phyloP scores from a whole-genome alignment of 768 basidiomycete genomes.

The Macrolepiota dolichaula region DNA sequence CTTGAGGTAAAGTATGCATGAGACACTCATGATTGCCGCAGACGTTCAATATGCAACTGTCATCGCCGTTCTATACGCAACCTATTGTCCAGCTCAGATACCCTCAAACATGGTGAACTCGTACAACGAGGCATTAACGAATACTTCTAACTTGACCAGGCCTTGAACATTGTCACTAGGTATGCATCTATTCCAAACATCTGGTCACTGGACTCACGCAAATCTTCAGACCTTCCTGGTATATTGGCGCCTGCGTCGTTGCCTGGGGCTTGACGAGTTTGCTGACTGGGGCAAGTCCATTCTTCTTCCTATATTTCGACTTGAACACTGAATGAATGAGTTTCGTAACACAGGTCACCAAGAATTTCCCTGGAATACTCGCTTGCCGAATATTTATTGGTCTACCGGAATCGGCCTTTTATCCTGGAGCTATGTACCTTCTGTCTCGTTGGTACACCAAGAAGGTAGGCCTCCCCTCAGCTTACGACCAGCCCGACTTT shows the following conservation, averaged over 20 bases:
- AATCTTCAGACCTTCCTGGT: not conserved
- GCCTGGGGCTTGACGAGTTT: conserved; percentile 5
- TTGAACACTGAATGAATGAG: too few relatives aligned
- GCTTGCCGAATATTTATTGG: not conserved
- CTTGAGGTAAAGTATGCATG: too few relatives aligned
- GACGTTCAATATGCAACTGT: too few relatives aligned
- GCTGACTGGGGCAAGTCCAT: conserved; percentile 42
- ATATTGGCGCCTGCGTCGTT: conserved; percentile 7
- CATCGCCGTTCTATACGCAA: too few relatives aligned
- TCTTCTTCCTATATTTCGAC: not conserved
- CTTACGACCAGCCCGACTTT: conserved; percentile 7
- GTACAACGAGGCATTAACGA: not conserved
- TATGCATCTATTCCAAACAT: too few relatives aligned
- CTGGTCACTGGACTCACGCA: not conserved
- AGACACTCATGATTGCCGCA: not conserved
- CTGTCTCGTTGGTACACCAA: conserved; percentile 50
- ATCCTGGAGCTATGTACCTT: conserved; percentile 24
- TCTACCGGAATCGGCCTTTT: too few relatives aligned
- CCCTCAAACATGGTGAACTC: conserved; percentile 46
- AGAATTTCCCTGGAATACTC: conserved; percentile 46
- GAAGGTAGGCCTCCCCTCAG: conserved; percentile 32
- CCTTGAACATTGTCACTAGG: too few relatives aligned
- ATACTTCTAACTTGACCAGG: not conserved
- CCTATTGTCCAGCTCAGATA: too few relatives aligned
- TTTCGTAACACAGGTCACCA: conserved; percentile 37